These are phyloP conservation scores for Alliaria petiolata DNA, from an alignment of 345 rosid genomes.

Conservation along the genomic window DNA sequence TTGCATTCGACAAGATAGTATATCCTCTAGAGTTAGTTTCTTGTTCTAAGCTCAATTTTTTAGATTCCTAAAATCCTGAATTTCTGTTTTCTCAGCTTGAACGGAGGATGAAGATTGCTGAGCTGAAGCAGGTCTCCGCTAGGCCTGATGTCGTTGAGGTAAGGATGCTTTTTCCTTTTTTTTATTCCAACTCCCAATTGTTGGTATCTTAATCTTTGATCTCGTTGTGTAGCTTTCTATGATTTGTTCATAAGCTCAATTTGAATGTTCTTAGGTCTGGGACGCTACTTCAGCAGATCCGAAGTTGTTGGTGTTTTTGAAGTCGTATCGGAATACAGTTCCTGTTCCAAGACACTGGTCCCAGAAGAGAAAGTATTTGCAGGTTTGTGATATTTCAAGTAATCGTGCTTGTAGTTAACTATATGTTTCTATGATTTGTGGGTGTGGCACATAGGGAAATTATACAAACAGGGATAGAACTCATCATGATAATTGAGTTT, in stretches of 20 bases:
- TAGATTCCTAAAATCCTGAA: not conserved
- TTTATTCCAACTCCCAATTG: too few species aligned
- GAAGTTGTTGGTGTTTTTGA: conserved; percentile 86
- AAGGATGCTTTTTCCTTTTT: not conserved
- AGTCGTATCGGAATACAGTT: conserved; percentile 90
- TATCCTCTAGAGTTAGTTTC: not conserved
- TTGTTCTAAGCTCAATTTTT: not conserved
- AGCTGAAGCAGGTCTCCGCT: conserved; percentile 87
- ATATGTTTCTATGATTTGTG: conserved; percentile 47
- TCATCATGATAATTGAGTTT: conserved; percentile 70
- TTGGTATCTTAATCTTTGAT: not conserved
- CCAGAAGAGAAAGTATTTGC: conserved; percentile 97
- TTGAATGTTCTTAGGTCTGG: conserved; percentile 70
- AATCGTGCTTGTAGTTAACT: conserved; percentile 20
- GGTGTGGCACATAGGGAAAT: conserved; percentile 39
- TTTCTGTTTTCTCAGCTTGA: conserved; percentile 53
- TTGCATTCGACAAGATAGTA: not conserved
- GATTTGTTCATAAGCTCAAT: not conserved
- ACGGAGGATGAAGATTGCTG: conserved; percentile 92
- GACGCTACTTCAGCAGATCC: conserved; percentile 99
- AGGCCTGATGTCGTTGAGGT: conserved; percentile 99
- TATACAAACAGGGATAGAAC: conserved; percentile 53
- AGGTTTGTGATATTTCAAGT: conserved; percentile 57
- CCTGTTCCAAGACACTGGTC: conserved; percentile 99
- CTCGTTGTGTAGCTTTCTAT: not conserved